Conservation (phyloP, 768 basidiomycete species). For the Mycena galopus region DNA sequence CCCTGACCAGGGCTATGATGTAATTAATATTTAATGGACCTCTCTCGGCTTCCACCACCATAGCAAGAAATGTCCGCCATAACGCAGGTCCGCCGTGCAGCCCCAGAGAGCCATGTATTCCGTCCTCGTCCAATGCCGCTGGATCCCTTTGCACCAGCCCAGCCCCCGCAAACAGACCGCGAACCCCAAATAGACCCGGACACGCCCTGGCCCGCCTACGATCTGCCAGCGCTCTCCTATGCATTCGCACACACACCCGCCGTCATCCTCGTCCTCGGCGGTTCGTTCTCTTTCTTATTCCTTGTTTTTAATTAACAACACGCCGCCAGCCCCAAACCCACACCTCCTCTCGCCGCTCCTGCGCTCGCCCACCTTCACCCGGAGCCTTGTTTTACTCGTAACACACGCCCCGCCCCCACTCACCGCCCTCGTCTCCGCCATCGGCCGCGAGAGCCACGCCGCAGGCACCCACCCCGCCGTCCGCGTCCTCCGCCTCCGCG, state of each 20-base stretch:
- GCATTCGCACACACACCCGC: conserved; percentile 34
- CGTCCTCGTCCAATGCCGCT: no score
- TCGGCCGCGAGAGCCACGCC: conserved; percentile 8
- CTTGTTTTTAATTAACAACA: neutral
- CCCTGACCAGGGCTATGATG: no score
- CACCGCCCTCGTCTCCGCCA: conserved; percentile 30
- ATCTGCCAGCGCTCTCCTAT: conserved; percentile 17
- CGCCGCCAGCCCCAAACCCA: conserved; percentile 50
- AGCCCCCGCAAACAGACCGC: no score
- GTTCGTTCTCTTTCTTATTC: conserved; percentile 34
- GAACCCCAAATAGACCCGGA: conserved; percentile 39
- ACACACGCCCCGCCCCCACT: conserved; percentile 53
- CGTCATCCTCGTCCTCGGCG: conserved; percentile 56
- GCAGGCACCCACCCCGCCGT: conserved; percentile 38
- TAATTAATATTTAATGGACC: no score
- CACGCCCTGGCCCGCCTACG: conserved; percentile 42
- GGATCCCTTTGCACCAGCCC: no score
- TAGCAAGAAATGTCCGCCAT: no score
- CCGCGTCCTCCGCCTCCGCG: conserved; percentile 51
- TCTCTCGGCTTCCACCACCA: no score
- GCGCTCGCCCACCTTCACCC: conserved; percentile 47
- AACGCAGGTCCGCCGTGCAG: no score
- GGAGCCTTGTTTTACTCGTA: conserved; percentile 56
- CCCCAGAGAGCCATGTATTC: no score
- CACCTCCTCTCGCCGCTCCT: conserved; percentile 53